Base-by-base conservation (phyloP, 495 filamentous ascomycete genomes). In the Penicillium coprophilum region DNA sequence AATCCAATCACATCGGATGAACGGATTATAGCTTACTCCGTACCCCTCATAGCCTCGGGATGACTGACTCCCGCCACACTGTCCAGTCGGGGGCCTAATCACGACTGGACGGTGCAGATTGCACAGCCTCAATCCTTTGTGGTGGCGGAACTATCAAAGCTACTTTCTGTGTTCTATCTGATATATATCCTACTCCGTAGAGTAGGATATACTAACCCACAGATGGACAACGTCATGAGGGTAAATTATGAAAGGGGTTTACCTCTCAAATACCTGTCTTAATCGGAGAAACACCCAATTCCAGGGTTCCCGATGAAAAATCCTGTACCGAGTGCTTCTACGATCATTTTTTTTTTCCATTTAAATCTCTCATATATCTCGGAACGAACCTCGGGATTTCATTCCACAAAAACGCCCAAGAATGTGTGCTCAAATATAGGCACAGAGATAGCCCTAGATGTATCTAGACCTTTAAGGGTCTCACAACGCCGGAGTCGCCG, bases 341-440 rank as follows among this genome's bases (percentile, higher is more conserved):
- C 20, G 36, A 50, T 13, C 10, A 51, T 40, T 51, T 20, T 28
- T 47, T 31, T 17, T 5, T 41, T 51, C 41, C 19, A 43, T 52
- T 59, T 60, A 55, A 64, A 65, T 65, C 63, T 57, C 60, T 63
- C 63, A 65, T n/a, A n/a, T n/a, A n/a, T n/a, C 48, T 49, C 28
- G 30, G 32, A 46, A 11, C 43, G 11, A 13, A 38, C 34, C 34
- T 38, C 34, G 34, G 34, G 44, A 31, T 12, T 32, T 27, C 45
- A 20, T 47, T 47, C 30, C n/a, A 36, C 17, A 38, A 38, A 38
- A 17, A 17, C 15, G n/a, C 34, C 34, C n/a, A 17, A 8, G 34
- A 38, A 38, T 38, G 34, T 17, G 34, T 17, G n/a, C 10, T 17
- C n/a, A 38, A 17, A 38, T 38, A 15, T 32, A 5, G 28, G 13